Conservation (phyloP, 768 basidiomycete species). For the Boletus tomentosulus region DNA sequence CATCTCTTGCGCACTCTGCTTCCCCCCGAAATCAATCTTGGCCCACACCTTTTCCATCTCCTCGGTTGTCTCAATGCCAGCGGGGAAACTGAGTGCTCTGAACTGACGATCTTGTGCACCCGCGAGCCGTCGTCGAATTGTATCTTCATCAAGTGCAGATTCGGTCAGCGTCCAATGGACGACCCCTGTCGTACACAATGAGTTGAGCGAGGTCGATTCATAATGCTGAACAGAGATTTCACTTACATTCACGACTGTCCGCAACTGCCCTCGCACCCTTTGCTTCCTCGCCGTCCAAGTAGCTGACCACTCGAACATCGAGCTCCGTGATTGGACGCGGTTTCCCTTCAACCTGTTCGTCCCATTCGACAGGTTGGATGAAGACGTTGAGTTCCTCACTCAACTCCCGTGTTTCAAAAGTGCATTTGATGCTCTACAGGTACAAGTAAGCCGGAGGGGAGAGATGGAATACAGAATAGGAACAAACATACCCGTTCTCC, state of each 20-base stretch:
- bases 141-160: conserved; percentile 28
- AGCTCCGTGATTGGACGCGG: conserved; percentile 53
- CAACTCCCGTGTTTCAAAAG: conserved; percentile 53
- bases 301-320: conserved; percentile 45
- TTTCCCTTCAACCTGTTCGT: conserved; percentile 31
- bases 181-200: conserved; percentile 44
- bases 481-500: conserved; percentile 54
- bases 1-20: conserved; percentile 1
- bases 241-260: conserved; percentile 18
- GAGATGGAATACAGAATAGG: background rate
- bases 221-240: too few species aligned
- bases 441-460: background rate
- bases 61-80: conserved; percentile 35
- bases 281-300: conserved; percentile 36
- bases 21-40: conserved; percentile 26
- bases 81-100: conserved; percentile 45
- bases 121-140: conserved; percentile 36
- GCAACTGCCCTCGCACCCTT: conserved; percentile 37
- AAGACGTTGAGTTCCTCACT: conserved; percentile 52
- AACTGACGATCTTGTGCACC: conserved; percentile 41
- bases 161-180: conserved; percentile 53
- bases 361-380: conserved; percentile 58
- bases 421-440: conserved; percentile 51
- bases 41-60: conserved; percentile 32
- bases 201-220: background rate